Percentiles rank a stretch among this genome's conserved stretches.
These are phyloP conservation scores for Clarireedia paspali DNA, from an alignment of 2,329 filamentous ascomycete species.

Conservation along the genomic window DNA sequence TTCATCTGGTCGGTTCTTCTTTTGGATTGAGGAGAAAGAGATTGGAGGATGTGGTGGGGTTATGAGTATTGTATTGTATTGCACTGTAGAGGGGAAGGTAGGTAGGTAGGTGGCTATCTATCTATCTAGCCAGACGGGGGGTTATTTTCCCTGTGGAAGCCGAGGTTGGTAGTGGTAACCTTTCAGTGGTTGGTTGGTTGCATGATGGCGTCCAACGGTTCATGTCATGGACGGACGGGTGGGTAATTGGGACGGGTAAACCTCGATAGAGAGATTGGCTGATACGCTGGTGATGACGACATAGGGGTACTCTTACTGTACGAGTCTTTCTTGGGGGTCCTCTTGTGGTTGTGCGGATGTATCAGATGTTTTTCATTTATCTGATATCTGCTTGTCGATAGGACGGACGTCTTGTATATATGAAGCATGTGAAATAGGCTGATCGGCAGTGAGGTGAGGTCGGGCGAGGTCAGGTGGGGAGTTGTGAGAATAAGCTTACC, in stretches of 20 bases:
- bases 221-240: too few relatives aligned
- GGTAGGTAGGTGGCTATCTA: neutral
- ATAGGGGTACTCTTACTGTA: neutral
- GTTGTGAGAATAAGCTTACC: too few relatives aligned
- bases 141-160: too few relatives aligned
- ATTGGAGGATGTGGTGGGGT: neutral
- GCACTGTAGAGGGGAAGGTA: neutral
- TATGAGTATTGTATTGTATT: neutral
- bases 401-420: neutral
- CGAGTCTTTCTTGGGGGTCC: too few relatives aligned
- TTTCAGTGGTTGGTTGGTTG: too few relatives aligned
- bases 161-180: too few relatives aligned
- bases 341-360: neutral
- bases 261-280: neutral
- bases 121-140: too few relatives aligned
- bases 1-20: too few relatives aligned
- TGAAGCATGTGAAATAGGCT: neutral
- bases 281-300: neutral
- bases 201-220: too few relatives aligned
- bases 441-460: neutral
- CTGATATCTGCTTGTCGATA: neutral
- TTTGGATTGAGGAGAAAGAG: too few relatives aligned
- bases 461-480: neutral
- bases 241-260: too few relatives aligned
- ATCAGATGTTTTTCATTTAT: neutral